Base-by-base conservation (phyloP, 805 yeast genomes). In the Candida nitratophila region DNA sequence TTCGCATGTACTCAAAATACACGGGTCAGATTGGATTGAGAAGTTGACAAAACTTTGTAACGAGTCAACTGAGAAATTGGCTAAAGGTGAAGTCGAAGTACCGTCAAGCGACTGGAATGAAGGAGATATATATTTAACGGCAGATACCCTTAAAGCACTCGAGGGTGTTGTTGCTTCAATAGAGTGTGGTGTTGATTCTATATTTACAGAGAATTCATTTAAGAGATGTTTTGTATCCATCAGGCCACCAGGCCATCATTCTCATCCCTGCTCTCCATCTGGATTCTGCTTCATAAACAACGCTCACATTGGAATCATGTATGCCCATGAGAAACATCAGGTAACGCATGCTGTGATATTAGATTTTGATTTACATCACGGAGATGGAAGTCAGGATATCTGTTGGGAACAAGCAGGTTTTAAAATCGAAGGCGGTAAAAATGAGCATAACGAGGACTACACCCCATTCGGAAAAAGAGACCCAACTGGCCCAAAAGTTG, bases 161-260 rank as follows among this genome's bases (percentile, higher is more conserved):
- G 82, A 81, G 50, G 95, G 95, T 3, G 87, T 81, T 1, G 67
- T 86, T 20, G 91, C 89, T 1, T 81, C 93, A 0, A 67, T 86
- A 3, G 93, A 86, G 57, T 67, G 75, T 1, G 89, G 84, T 1
- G 69, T 85, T 1, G 93, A 86, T 55, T 58, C 69, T 2, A 62
- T 78, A 8, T 76, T 70, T 49, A 55, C 52, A 2, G 57, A 51
- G 2, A 26, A 26, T 3, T 55, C 69, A 15, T 60, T 61, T 14
- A 65, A 61, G 36, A 67, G 76, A 37, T 81, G 83, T 1, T 85
- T 85, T 63, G 81, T 81, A 0, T 79, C 80, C 1, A 75, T 85
- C 36, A 68, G 93, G 41, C 93, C 93, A 1, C 93, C 95, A 1
- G 96, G 96, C 3, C 95, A 86, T 57, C 96, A 86, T 61, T 81